Evolutionary conservation across 2,329 filamentous ascomycete genomes (phyloP), one percentile per base, ranked within the genome.

Genomic region (Penicillium sp.): DNA sequence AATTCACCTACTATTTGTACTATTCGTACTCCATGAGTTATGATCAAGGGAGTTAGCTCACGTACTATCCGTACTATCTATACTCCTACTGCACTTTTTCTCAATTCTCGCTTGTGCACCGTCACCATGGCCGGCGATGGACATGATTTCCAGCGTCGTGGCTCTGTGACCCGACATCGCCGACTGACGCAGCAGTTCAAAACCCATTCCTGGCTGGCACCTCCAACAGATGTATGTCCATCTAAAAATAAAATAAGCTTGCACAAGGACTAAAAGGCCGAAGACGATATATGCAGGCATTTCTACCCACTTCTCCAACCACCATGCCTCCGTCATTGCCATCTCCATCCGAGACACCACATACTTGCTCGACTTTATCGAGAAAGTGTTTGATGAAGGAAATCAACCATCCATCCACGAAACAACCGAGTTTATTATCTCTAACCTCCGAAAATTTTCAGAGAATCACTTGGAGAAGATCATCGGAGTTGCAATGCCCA

Each of bases 271-370:
- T 58, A 39, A 55, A 32, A 3, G 6, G 23, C 7, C 46, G 50
- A 56, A 73, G 62, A 69, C 60, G 11, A 68, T 73, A 31, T 73
- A 73, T 49, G 69, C 63, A 23, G 72, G 70, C 14, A 57, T 73
- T 23, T 67, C 70, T 0, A 59, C 60, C 1, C 51, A 54, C 5
- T 64, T 69, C 22, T 55, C 60, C 3, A 58, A 69, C 4, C 53
- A 67, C 31, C 70, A 73, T 42, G 75, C 75, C 1, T 73, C 81
- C 9, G 76, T 78, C 4, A 74, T 87, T 20, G 82, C 84, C 11
- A 72, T 89, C 40, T 85, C 84, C 3, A 77, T 86, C 51, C 85
- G 88, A 52, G 86, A 90, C 61, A 80, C 81, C 5, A 83, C 84
- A 3, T 90, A 90, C 62, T 79, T 86, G 18, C 74, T 87, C 36